Evolutionary conservation across 495 filamentous ascomycete species (phyloP), one percentile per base, ranked within the genome.

Genomic region (Aspergillus panamensis): DNA sequence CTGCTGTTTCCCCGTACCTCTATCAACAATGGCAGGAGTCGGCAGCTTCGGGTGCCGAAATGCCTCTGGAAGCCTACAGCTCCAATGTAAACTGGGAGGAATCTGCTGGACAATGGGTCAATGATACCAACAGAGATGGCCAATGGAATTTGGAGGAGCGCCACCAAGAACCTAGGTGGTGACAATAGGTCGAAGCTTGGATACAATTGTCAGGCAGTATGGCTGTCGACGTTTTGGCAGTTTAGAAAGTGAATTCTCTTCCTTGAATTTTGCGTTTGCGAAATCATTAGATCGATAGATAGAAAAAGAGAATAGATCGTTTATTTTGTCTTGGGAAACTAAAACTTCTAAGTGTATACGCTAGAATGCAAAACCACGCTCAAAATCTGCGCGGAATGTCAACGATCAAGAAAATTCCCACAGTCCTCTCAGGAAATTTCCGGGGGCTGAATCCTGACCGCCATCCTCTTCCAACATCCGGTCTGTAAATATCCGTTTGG

Each of bases 401-500:
- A 5, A 25, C 25, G 25, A 31, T 57, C 40, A 69, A 30, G 61
- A 68, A 61, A 77, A 78, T 45, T 73, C 71, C 73, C 73, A 77
- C 39, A 79, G 47, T 9, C 45, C 63, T 59, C 76, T 64, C 57
- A 79, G 51, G 40, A 77, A 66, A 58, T 63, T 63, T 6, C 71
- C 76, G 14, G 73, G 61, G 21, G 68, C 76, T 30, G 68, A 70
- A 58, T 79, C 76, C 51, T 69, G 51, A 7, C 73, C 74, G n/a
- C 70, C 70, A 65, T 77, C 76, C 52, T 78, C 73, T 40, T 71
- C 68, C 61, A 79, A 47, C 59, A 73, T 44, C 2, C 76, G 71
- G 62, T 77, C 71, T 3, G 77, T 80, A 61, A 96, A 93, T 25
- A 97, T 89, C 59, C 80, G 83, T 75, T 95, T 95, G 20, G 95